Conservation (phyloP, 441 rosid genomes). For the Gossypium schwendimanii region DNA sequence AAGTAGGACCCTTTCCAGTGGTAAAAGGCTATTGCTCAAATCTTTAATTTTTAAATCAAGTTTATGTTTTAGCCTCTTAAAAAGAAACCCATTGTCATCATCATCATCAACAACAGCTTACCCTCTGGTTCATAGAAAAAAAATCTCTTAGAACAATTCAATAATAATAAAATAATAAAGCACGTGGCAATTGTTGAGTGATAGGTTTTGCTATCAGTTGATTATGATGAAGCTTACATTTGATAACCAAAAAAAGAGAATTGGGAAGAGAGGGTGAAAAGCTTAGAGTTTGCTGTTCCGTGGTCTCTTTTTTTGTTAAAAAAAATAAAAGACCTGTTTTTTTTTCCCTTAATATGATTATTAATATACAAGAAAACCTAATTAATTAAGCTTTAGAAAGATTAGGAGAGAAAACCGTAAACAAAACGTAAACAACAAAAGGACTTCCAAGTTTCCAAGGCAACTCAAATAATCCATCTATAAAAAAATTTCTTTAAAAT, state of each 20-base stretch:
- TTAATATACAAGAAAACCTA: too few species aligned
- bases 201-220: background rate
- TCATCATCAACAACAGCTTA: background rate
- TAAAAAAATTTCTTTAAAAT: too few species aligned
- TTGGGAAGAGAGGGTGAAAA: constrained; percentile 11
- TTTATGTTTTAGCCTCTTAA: too few species aligned
- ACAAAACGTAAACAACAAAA: background rate
- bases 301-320: background rate
- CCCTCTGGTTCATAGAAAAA: background rate
- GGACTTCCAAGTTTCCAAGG: background rate
- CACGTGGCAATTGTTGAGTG: too few species aligned
- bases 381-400: background rate
- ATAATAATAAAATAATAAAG: background rate
- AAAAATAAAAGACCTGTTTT: too few species aligned
- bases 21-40: too few species aligned
- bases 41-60: too few species aligned
- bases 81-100: background rate
- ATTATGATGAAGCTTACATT: too few species aligned
- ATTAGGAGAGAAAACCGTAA: background rate
- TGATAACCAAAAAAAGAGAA: constrained; percentile 16
- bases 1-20: too few species aligned
- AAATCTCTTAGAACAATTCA: background rate
- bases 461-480: background rate
- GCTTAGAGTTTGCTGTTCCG: constrained; percentile 12
- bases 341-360: too few species aligned